Conservation (phyloP, 2,329 filamentous ascomycete species). For the Phoma sp. region DNA sequence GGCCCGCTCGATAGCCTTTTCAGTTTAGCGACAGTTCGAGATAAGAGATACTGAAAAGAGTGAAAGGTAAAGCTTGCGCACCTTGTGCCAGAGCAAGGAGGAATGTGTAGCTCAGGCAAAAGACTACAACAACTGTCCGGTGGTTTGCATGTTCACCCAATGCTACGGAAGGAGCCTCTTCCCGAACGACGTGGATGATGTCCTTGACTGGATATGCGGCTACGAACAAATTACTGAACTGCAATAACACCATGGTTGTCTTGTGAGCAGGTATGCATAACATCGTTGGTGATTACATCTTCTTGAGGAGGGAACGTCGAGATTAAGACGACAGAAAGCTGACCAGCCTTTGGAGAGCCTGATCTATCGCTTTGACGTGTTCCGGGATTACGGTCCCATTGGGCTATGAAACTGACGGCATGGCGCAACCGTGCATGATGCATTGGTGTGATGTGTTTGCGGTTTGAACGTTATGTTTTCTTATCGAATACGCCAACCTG, state of each 20-base stretch:
- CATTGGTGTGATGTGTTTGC: background rate
- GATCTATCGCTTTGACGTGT: background rate
- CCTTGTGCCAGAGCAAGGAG: slow-evolving; percentile 29
- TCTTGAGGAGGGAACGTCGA: background rate
- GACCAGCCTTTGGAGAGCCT: background rate
- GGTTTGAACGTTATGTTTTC: background rate
- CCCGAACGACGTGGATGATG: background rate
- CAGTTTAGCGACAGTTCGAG: background rate
- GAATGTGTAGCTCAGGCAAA: slow-evolving; percentile 24
- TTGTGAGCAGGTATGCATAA: background rate
- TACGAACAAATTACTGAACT: background rate
- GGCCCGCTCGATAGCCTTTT: slow-evolving; percentile 29
- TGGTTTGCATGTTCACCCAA: slow-evolving; percentile 15
- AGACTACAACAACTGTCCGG: slow-evolving; percentile 18
- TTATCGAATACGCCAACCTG: background rate
- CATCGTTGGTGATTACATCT: background rate
- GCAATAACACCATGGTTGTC: background rate
- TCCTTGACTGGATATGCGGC: background rate
- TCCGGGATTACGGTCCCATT: background rate
- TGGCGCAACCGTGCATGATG: background rate
- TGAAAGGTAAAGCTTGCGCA: background rate
- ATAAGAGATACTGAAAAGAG: background rate
- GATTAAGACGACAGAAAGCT: background rate
- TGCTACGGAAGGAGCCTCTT: background rate
- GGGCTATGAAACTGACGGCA: background rate